These are phyloP conservation scores for Domatiomyces globalis DNA, from an alignment of 2,329 filamentous ascomycete genomes.

Conservation along the genomic window DNA sequence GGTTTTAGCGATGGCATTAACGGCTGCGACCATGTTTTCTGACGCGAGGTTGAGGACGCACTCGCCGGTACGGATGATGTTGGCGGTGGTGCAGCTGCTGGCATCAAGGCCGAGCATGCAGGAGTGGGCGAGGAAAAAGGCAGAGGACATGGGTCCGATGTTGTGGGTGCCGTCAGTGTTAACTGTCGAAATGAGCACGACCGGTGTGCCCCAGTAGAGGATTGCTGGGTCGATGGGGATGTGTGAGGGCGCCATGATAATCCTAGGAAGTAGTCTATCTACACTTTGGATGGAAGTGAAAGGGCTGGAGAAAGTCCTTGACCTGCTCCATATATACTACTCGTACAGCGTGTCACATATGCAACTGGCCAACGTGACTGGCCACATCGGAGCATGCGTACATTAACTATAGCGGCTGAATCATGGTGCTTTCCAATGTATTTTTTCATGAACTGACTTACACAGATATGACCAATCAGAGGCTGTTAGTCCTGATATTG, in stretches of 20 bases:
- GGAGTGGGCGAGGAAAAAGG: constrained; percentile 31
- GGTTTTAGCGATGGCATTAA: constrained; percentile 29
- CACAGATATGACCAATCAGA: not conserved
- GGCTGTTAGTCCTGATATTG: not conserved
- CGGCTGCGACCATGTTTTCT: constrained; percentile 22
- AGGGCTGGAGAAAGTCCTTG: not conserved
- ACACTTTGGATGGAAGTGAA: not conserved
- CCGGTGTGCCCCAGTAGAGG: constrained; percentile 14
- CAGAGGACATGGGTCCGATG: constrained; percentile 32
- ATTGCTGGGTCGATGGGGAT: constrained; percentile 9
- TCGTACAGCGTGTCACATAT: too few relatives aligned
- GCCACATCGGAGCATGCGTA: too few relatives aligned
- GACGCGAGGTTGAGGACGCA: constrained; percentile 32
- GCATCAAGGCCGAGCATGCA: constrained; percentile 31
- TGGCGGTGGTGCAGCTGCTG: constrained; percentile 26
- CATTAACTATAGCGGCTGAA: too few relatives aligned
- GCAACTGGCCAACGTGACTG: too few relatives aligned
- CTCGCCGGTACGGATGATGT: constrained; percentile 29
- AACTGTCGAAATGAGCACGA: constrained; percentile 27
- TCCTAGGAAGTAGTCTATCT: not conserved
- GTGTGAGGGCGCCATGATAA: not conserved
- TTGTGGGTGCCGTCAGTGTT: constrained; percentile 31
- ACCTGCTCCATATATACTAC: not conserved
- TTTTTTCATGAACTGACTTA: not conserved
- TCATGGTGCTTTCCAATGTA: not conserved